phyloP scores from a whole-genome alignment of 805 yeast species.

The Candida endomychidarum region DNA sequence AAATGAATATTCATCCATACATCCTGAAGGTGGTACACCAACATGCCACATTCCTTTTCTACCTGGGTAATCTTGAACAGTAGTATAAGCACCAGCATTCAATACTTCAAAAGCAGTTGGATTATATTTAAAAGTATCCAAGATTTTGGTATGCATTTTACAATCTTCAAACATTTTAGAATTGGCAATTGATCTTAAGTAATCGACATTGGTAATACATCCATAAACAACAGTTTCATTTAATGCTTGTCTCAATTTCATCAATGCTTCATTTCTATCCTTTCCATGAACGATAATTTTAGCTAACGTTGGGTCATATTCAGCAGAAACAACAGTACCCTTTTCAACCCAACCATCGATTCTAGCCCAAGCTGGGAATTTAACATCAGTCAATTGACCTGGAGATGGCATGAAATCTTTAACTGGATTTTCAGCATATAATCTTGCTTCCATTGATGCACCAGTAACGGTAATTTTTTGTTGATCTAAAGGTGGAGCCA shows the following conservation, averaged over 20 bases:
- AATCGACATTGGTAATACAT: constrained; percentile 86
- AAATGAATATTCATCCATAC: constrained; percentile 93
- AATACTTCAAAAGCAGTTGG: constrained; percentile 85
- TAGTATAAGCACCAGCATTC: constrained; percentile 74
- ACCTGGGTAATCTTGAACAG: constrained; percentile 97
- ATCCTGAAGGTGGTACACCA: constrained; percentile 99
- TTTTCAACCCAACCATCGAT: constrained; percentile 91
- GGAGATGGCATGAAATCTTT: constrained; percentile 96
- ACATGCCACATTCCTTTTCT: constrained; percentile 83
- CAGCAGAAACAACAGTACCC: constrained; percentile 86
- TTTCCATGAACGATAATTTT: constrained; percentile 93
- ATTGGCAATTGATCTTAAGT: constrained; percentile 79
- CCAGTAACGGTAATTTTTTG: constrained; percentile 65
- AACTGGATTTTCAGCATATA: constrained; percentile 96
- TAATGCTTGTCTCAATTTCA: constrained; percentile 74
- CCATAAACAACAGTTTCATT: constrained; percentile 87
- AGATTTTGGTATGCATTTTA: constrained; percentile 80
- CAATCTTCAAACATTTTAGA: constrained; percentile 84
- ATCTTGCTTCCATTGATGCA: constrained; percentile 94
- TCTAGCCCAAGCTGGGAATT: constrained; percentile 89
- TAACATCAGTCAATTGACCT: constrained; percentile 83
- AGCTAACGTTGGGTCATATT: constrained; percentile 95
- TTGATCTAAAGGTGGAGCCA: constrained; percentile 69
- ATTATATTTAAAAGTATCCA: constrained; percentile 75
- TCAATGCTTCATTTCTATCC: constrained; percentile 82